Evolutionary conservation across 306 rosid species (phyloP), one percentile per base, ranked within the genome.

Genomic region (Dicorynia guianensis): DNA sequence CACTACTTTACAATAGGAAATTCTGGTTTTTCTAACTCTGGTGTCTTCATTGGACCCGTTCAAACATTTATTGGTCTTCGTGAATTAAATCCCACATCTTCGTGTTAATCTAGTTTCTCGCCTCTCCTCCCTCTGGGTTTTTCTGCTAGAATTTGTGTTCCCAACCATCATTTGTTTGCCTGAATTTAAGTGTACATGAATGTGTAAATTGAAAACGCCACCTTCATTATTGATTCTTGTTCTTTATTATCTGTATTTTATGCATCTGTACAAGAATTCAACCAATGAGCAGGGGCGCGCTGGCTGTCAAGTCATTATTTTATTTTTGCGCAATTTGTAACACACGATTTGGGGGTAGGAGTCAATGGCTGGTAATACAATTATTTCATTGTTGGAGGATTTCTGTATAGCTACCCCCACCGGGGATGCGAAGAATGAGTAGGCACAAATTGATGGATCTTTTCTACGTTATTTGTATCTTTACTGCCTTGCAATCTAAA

Each of bases 131-230:
- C 57, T 20, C 5, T 49, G 59, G 25, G 59, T 40, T 13, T 53
- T 50, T 66, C 25, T 39, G 42, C 57, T 61, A 57, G 78, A 67
- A 76, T 72, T 67, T 79, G 88, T 85, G 82, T 86, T 83, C 83
- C 58, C 81, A 13, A 48, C 74, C 75, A 76, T 71, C 81, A 74
- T 84, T 76, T 63, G 80, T 89, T 75, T 76, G 55, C 77, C 67
- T 67, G 76, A 69, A 84, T 82, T 75, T 64, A 81, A 84, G 82
- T 92, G 93, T 89, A 89, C 65, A 89, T 89, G 89, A 89, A 76
- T 84, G 89, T 87, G 80, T 67, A 86, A 84, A 80, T 69, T 39
- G 83, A 72, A 76, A 40, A 73, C 76, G 48, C 70, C 17, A 61
- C 73, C 70, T 76, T 75, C 62, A 78, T 70, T 72, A 77, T 78